These are phyloP conservation scores for Primulina huaijiensis DNA, from an alignment of 257 asterid genomes.

Conservation along the genomic window DNA sequence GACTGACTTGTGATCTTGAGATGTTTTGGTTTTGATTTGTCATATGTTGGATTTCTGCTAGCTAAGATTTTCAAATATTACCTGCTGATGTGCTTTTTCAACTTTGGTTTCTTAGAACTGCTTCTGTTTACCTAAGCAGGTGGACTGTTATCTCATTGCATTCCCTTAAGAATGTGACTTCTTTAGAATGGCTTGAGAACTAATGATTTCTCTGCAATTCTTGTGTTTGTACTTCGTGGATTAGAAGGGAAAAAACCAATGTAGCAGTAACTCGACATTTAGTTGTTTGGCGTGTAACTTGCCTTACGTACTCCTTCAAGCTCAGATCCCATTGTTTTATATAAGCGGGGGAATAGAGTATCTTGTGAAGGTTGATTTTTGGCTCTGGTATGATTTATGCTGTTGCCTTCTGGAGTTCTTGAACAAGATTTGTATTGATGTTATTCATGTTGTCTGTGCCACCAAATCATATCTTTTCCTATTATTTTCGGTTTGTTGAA, in stretches of 20 bases:
- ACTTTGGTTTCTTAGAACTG: background rate
- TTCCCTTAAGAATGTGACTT: background rate
- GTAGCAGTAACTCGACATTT: background rate
- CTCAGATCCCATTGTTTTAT: background rate
- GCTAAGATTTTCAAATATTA: background rate
- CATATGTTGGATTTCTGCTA: background rate
- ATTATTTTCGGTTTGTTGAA: slow-evolving; percentile 8
- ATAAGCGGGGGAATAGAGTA: background rate
- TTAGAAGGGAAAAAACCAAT: too few relatives aligned
- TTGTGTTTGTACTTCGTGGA: background rate
- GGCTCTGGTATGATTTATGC: background rate
- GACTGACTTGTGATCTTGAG: background rate
- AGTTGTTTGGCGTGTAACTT: too few relatives aligned
- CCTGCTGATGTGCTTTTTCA: background rate
- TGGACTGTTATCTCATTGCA: background rate
- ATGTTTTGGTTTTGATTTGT: background rate
- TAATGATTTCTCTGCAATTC: too few relatives aligned
- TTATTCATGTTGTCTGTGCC: background rate
- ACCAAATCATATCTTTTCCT: background rate
- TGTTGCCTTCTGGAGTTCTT: slow-evolving; percentile 2
- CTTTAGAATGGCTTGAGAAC: background rate
- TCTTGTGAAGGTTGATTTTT: background rate
- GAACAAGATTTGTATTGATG: background rate
- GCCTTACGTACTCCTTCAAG: background rate
- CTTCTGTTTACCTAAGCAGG: background rate